Conservation (phyloP, 176 grass and related monocot genomes). For the Panicum miliaceum region DNA sequence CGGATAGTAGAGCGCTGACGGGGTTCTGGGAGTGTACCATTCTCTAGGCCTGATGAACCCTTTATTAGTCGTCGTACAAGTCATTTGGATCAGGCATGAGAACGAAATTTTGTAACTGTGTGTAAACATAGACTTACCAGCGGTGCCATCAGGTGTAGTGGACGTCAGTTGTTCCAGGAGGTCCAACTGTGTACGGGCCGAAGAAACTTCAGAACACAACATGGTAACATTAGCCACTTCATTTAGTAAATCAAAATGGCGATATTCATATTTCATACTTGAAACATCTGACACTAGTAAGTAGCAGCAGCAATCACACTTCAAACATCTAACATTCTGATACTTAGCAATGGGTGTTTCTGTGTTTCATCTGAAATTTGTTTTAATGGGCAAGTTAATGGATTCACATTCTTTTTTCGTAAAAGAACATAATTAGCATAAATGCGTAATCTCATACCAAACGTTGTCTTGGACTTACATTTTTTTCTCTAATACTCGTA, state of each 20-base stretch:
- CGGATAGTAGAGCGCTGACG: constrained; percentile 50
- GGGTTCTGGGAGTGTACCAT: background rate
- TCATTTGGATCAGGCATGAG: background rate
- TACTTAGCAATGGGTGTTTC: background rate
- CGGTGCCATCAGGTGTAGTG: constrained; percentile 36
- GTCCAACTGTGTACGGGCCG: constrained; percentile 72
- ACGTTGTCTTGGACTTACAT: background rate
- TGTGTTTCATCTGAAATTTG: constrained; percentile 5
- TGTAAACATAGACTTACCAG: constrained; percentile 52
- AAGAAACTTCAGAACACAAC: constrained; percentile 60
- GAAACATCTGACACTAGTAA: background rate
- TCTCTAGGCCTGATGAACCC: constrained; percentile 36
- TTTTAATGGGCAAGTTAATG: background rate
- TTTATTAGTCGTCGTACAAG: background rate
- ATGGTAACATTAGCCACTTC: constrained; percentile 13
- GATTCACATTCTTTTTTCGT: background rate
- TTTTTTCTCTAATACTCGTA: background rate
- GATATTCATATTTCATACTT: background rate
- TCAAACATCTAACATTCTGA: background rate
- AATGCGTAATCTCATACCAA: background rate
- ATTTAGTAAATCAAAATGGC: background rate
- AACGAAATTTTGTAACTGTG: background rate
- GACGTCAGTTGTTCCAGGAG: constrained; percentile 88
- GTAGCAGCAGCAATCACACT: background rate
- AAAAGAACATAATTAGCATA: background rate